These are phyloP conservation scores for Pseudonitzschia pungens DNA, from an alignment of 108 stramenopile species.

Conservation along the genomic window DNA sequence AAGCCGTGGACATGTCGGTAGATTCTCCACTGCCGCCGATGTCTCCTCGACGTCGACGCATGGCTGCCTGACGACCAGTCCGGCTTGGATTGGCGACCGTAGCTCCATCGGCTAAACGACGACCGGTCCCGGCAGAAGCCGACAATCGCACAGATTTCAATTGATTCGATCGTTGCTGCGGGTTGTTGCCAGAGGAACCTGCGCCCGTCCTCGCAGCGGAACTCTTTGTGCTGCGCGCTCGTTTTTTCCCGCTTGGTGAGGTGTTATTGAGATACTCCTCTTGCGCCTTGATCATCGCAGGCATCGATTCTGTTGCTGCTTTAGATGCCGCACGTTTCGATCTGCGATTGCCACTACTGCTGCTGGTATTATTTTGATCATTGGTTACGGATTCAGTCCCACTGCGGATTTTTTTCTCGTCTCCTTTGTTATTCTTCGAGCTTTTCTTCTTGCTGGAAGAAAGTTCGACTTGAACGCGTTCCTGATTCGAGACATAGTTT, in stretches of 20 bases:
- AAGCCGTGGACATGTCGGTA: conserved; percentile 57
- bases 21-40: conserved; percentile 4
- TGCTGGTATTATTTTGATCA: neutral
- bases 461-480: conserved; percentile 53
- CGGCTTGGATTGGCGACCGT: conserved; percentile 19
- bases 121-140: conserved; percentile 41
- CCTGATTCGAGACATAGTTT: conserved; percentile 43
- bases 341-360: conserved; percentile 10
- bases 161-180: conserved; percentile 6
- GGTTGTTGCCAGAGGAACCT: neutral
- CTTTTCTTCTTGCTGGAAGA: neutral
- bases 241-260: neutral
- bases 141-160: conserved; percentile 20
- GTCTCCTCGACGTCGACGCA: neutral
- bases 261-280: conserved; percentile 39
- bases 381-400: neutral
- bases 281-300: conserved; percentile 63
- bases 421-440: conserved; percentile 7
- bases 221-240: conserved; percentile 12
- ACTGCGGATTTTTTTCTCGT: conserved; percentile 12
- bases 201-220: neutral
- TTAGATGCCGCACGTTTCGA: conserved; percentile 59
- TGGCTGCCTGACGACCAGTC: neutral
- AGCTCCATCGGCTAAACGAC: conserved; percentile 49
- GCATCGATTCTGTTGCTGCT: conserved; percentile 56